Percentiles rank a stretch among this genome's conserved stretches.
These are phyloP conservation scores for Protostelium mycophagum DNA, from an alignment of 78 protist species.

Conservation along the genomic window DNA sequence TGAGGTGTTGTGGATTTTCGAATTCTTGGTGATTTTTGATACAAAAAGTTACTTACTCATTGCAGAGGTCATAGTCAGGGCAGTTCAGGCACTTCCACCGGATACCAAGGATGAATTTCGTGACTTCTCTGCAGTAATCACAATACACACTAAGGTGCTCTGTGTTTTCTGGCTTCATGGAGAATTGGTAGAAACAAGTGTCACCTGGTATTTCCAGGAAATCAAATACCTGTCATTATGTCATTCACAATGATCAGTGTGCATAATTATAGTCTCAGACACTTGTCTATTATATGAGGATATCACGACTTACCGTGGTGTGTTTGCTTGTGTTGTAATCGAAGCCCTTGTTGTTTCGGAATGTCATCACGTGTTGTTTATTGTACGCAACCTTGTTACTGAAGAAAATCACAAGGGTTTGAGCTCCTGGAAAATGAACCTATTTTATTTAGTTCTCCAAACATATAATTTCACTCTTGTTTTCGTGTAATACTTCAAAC, in stretches of 20 bases:
- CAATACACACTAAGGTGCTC: not conserved
- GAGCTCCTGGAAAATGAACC: not conserved
- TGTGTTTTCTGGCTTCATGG: not conserved
- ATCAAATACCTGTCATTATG: not conserved
- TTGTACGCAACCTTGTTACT: not conserved
- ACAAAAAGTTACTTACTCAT: not conserved
- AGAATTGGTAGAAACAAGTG: not conserved
- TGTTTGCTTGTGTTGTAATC: not conserved
- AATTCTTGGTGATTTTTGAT: too few species aligned
- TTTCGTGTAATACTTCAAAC: too few species aligned
- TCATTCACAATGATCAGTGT: too few species aligned
- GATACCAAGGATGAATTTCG: not conserved
- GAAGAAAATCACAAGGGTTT: not conserved
- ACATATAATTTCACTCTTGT: too few species aligned
- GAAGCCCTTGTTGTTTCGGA: not conserved
- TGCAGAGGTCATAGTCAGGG: not conserved
- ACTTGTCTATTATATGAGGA: too few species aligned
- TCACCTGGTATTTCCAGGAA: not conserved
- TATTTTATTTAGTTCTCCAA: too few species aligned
- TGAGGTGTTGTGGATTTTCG: too few species aligned
- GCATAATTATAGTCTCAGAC: not conserved
- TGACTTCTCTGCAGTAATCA: not conserved
- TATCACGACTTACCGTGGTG: not conserved
- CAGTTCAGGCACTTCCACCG: not conserved
- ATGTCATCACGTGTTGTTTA: not conserved